Evolutionary conservation across 2,329 filamentous ascomycete genomes (phyloP), one percentile per base, ranked within the genome.

Genomic region (Diplocarpon mali): DNA sequence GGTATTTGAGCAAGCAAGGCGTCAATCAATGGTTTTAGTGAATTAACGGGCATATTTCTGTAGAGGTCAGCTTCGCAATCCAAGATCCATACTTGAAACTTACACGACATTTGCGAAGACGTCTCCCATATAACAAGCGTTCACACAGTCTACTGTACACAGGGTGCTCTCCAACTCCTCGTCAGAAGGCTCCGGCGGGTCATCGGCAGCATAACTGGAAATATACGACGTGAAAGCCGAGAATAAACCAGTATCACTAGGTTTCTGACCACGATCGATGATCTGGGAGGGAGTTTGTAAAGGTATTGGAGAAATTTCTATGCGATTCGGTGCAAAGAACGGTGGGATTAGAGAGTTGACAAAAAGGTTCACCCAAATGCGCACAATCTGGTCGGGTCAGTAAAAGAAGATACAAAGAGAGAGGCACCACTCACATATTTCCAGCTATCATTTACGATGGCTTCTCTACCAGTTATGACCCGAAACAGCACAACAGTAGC

Each of bases 141-240:
- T 90, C 35, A 98, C 80, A 58, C 90, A 98, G 62, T 96, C 92
- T 2, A 95, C 85, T 1, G 92, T 90, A 61, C 85, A 92, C 9
- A 98, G 70, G 0, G 92, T 96, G 60, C 92, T 95, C 59, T 98
- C 92, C 27, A 98, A 73, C 62, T 98, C 92, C 61, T 96, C 90
- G 53, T 96, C 88, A 1, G 92, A 96, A 2, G 92, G 92, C 66
- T 98, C 92, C 0, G 92, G 92, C 11, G 92, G 92, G 60, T 98
- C 92, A 63, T 96, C 92, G 10, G 92, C 93, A 35, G 93, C 92
- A 62, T 98, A 96, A 63, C 90, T 96, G n/a, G 89, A 94, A 28
- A 98, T 88, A 59, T 96, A 98, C 5, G 85, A 94, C 0, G 90
- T 93, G 57, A 98, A 86, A 1, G 90, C 88, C 3, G 89, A 95